phyloP scores from a whole-genome alignment of 345 rosid genomes.

The Gynandropsis gynandra region DNA sequence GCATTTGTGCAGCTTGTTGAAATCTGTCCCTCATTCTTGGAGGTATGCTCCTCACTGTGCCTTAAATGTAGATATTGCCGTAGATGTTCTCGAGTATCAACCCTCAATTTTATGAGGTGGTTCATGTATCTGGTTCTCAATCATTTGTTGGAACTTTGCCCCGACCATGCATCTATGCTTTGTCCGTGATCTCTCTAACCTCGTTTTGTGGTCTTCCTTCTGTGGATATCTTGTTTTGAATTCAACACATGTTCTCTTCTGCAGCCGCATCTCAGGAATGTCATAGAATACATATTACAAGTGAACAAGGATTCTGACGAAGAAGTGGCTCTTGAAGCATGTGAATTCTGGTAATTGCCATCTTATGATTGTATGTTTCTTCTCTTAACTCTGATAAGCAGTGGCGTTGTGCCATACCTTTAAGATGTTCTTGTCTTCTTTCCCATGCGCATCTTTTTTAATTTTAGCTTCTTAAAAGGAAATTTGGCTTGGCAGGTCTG shows the following conservation, averaged over 20 bases:
- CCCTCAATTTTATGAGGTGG: slow-evolving; percentile 2
- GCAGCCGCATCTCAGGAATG: slow-evolving; percentile 83
- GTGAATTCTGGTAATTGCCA: slow-evolving; percentile 78
- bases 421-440: not conserved
- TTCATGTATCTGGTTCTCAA: not conserved
- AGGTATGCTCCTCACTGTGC: slow-evolving; percentile 42
- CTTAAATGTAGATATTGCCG: not conserved
- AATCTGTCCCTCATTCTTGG: slow-evolving; percentile 60
- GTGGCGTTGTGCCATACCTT: not conserved
- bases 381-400: slow-evolving; percentile 9
- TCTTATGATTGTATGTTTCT: not conserved
- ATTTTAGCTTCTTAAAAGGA: slow-evolving; percentile 8
- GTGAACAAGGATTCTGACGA: slow-evolving; percentile 86
- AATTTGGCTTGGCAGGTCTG: slow-evolving; percentile 58
- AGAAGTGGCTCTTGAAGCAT: slow-evolving; percentile 95
- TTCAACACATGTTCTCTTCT: slow-evolving; percentile 12
- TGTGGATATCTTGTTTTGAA: too few relatives aligned
- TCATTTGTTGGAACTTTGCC: not conserved
- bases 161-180: slow-evolving; percentile 9
- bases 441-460: not conserved
- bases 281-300: slow-evolving; percentile 81
- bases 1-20: slow-evolving; percentile 91
- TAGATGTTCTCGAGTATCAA: not conserved
- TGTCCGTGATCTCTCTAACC: too few relatives aligned
- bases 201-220: too few relatives aligned